Evolutionary conservation across 257 asterid species (phyloP), one percentile per base, ranked within the genome.

Genomic region (Solanum commersonii): DNA sequence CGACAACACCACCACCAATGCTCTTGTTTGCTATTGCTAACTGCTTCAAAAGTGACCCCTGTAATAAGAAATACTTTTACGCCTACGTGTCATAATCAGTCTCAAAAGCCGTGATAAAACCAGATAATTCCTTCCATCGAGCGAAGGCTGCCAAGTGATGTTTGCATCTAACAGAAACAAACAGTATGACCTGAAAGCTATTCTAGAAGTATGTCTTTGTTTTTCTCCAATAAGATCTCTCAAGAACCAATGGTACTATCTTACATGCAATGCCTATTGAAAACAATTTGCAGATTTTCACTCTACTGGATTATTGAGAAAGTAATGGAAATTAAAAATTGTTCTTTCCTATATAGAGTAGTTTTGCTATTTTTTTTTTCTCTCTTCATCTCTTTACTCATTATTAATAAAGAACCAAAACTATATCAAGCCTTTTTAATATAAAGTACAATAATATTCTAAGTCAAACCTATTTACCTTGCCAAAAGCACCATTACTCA

Each of bases 31-130:
- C 98, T 87, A 96, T 95, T 86, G 99, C 98, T 81, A 96, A 92
- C 92, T 96, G 99, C 95, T 95, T 96, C 91, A 96, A 83, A 85
- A 96, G 98, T 87, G 99, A 96, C 81, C 99, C 99, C 99, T 96
- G 96, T 86, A 42, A 84, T 84, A 44, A 85, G 90, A 44, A 87
- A 85, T 77, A 81, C 68, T 31, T 29, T 49, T 44, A 79, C 31
- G 1, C 70, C 44, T 29, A 35, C 3, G 29, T 82, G 85, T 49
- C 85, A 82, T 82, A 29, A 46, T 29, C 44, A 82, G 42, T 29
- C 20, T 82, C 85, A 82, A 82, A 81, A 79, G 84, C 23, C 38
- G 49, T 27, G 84, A 79, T 27, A 22, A 78, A 78, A 46, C 29
- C 70, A 49, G 86, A 49, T 82, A 82, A 82, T 31, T 46, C 44